These are phyloP conservation scores for Collybia mongolica DNA, from an alignment of 768 basidiomycete species.

Conservation along the genomic window DNA sequence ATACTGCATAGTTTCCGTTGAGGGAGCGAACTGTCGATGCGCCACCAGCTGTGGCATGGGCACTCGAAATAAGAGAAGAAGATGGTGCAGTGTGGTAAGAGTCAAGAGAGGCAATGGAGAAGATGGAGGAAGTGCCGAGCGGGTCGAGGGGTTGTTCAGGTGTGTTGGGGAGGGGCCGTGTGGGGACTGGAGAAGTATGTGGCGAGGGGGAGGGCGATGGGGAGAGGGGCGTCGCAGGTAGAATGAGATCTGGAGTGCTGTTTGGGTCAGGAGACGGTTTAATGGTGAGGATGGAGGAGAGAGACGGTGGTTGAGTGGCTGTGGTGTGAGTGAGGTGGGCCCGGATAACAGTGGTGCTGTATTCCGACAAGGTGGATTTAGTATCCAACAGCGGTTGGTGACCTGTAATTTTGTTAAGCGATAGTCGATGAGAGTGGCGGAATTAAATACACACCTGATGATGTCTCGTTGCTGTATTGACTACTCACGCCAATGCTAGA, in stretches of 20 bases:
- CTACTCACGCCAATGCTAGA: constrained; percentile 50
- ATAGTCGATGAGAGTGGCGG: constrained; percentile 5
- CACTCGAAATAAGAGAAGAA: constrained; percentile 47
- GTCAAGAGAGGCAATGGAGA: constrained; percentile 58
- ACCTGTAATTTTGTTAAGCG: constrained; percentile 31
- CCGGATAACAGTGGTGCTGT: constrained; percentile 70
- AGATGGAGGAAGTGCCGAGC: constrained; percentile 41
- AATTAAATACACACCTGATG: constrained; percentile 29
- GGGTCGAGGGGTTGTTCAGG: constrained; percentile 29
- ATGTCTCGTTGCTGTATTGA: constrained; percentile 39
- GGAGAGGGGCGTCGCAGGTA: constrained; percentile 31
- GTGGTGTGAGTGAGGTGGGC: constrained; percentile 40
- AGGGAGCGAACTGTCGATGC: constrained; percentile 63
- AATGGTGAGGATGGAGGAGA: constrained; percentile 76
- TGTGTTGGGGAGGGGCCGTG: constrained; percentile 4
- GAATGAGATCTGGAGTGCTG: constrained; percentile 35
- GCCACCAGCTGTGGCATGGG: constrained; percentile 68
- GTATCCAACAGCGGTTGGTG: constrained; percentile 53
- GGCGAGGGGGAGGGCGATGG: constrained; percentile 16
- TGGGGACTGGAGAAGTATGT: constrained; percentile 17
- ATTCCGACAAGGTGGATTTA: constrained; percentile 45
- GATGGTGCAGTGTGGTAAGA: constrained; percentile 65
- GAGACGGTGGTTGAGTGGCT: constrained; percentile 44
- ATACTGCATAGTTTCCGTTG: constrained; percentile 36
- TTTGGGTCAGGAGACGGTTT: constrained; percentile 54